Base-by-base conservation (phyloP, 1,139 yeast genomes). In the Yamadazyma atmosphaerica region DNA sequence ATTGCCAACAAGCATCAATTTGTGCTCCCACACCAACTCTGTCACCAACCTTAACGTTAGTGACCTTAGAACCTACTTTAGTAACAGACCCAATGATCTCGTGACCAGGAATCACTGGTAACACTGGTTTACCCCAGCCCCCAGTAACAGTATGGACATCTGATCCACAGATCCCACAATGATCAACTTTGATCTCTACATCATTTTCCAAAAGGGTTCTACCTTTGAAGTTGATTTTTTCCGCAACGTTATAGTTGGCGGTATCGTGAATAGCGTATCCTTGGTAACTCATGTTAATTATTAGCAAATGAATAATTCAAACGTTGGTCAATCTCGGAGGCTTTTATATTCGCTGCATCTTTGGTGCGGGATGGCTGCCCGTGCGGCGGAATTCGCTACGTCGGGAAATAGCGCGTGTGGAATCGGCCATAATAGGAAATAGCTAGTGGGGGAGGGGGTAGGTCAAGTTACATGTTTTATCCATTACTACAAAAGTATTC, bases 151-250 rank as follows among this genome's bases (percentile, higher is more conserved):
- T 65, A 52, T 73, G 81, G 42, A 75, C 56, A 48, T 78, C 83
- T 12, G 81, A 66, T 14, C 83, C 84, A 59, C 86, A 81, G 42
- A 81, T 64, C 22, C 85, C 85, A 54, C 85, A 76, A 40, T 68
- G 65, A 40, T 65, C 63, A 48, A 55, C 72, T 55, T 75, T 61
- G 45, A 78, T 58, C 18, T 72, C 78, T 23, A 79, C 73, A 50
- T 71, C 77, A 37, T 61, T 52, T 16, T 63, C 63, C 27, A 54
- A 55, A 41, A 71, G 52, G 22, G 60, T 59, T 50, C 76, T 74
- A 36, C 73, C 71, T 23, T 55, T 55, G 54, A 65, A 74, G 12
- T 60, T 55, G 32, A 68, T 70, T 47, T 63, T 62, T 47, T 69
- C 65, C 31, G 76, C 71, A 35, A 69, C 55, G 45, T 57, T 59